These are phyloP conservation scores for Calonectria hawksworthii DNA, from an alignment of 2,329 filamentous ascomycete species.

Conservation along the genomic window DNA sequence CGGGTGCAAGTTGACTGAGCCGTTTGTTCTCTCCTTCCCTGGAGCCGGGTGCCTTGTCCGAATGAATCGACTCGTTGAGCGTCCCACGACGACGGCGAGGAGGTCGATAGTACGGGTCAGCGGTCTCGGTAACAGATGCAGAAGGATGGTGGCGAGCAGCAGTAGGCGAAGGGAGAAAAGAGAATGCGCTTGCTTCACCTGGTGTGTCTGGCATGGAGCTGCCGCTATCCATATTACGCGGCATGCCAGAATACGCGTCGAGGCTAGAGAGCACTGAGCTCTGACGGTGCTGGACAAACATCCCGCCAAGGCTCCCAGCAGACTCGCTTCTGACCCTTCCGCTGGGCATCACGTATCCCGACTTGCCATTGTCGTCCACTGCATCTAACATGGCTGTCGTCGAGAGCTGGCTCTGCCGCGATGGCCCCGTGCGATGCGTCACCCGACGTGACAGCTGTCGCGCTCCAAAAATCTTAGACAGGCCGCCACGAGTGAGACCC, in stretches of 20 bases:
- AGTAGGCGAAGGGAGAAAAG: constrained; percentile 74
- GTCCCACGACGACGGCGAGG: constrained; percentile 80
- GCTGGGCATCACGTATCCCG: constrained; percentile 66
- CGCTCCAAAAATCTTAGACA: constrained; percentile 93
- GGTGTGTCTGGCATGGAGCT: constrained; percentile 82
- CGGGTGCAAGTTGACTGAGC: constrained; percentile 53
- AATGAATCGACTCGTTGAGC: constrained; percentile 55
- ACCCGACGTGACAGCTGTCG: constrained; percentile 85
- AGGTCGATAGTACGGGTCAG: constrained; percentile 90
- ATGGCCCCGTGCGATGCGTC: constrained; percentile 73
- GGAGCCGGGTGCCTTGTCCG: constrained; percentile 49
- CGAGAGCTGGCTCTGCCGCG: constrained; percentile 85
- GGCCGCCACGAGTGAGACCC: constrained; percentile 81
- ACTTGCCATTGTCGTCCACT: constrained; percentile 74
- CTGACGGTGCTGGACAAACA: constrained; percentile 60
- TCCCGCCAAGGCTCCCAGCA: constrained; percentile 68
- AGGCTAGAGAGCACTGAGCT: constrained; percentile 68
- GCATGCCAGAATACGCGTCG: constrained; percentile 59
- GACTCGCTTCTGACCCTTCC: constrained; percentile 73
- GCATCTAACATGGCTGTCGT: constrained; percentile 82
- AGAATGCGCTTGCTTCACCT: constrained; percentile 78
- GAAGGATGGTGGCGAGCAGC: constrained; percentile 61
- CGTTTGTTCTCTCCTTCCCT: constrained; percentile 52
- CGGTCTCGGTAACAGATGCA: constrained; percentile 63
- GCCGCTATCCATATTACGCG: constrained; percentile 68